Base-by-base conservation (phyloP, 176 grass and related monocot genomes). In the Triticum dicoccoides region DNA sequence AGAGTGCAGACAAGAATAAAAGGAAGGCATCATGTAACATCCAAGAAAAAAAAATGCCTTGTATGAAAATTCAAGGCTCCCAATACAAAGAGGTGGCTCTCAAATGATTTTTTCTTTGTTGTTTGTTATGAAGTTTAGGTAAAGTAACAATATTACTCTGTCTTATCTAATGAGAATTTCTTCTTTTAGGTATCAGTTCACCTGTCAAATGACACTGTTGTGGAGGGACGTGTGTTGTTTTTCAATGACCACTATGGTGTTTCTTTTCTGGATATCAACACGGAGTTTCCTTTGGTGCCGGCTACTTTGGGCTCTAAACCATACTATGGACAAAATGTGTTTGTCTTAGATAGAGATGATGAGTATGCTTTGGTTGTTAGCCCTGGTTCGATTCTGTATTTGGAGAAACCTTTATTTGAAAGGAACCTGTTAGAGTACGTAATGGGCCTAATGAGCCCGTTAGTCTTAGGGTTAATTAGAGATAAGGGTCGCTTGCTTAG, bases 291-390 rank as follows among this genome's bases (percentile, higher is more conserved):
- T 52, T 27, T 76, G 44, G 14, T 32, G 24, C 24, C 73, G 29
- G 44, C 44, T 76, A 30, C 73, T 76, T 76, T 76, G 42, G 73
- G 73, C 15, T 76, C 44, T 76, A 76, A 45, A 76, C 73, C 25
- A 76, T 51, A 45, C 25, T 76, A 76, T 76, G 25, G 25, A 76
- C 73, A 76, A 24, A 25, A 52, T 52, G 73, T 76, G 25, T 76
- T 45, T 76, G 8, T 76, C 44, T 29, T 76, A 25, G 47, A 52
- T 32, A 9, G 73, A 30, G 4, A 76, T 32, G 25, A 17, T 52
- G 47, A 76, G 44, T 76, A 52, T 52, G 23, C 7, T 25, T 45
- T 76, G 44, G 27, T 20, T 76, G 12, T 20, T 27, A 76, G 14
- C 7, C 73, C 11, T 17, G 73, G 73, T 15, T 76, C 44, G 14